Evolutionary conservation across 805 yeast species (phyloP).

Genomic region (Candida verbasci): DNA sequence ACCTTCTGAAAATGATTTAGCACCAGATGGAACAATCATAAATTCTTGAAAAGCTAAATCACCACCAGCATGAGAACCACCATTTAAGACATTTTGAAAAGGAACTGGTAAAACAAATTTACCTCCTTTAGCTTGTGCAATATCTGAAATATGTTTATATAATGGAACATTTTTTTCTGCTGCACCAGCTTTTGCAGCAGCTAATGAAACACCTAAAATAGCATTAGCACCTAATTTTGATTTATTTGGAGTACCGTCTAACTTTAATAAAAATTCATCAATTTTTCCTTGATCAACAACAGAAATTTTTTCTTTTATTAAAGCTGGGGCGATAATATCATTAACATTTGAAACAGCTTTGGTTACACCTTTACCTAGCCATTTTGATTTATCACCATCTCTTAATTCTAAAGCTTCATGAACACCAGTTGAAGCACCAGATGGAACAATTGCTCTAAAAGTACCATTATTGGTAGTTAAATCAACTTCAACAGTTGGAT

Average conservation of each 20-base stretch:
- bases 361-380: slow-evolving; percentile 98
- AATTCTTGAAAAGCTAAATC: slow-evolving; percentile 98
- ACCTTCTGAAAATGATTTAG: slow-evolving; percentile 89
- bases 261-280: slow-evolving; percentile 77
- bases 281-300: slow-evolving; percentile 81
- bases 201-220: slow-evolving; percentile 95
- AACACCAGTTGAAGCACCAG: slow-evolving; percentile 99
- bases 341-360: slow-evolving; percentile 97
- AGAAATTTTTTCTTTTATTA: slow-evolving; percentile 74
- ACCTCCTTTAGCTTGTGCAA: slow-evolving; percentile 65
- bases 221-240: slow-evolving; percentile 98
- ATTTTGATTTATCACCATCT: slow-evolving; percentile 95
- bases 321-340: slow-evolving; percentile 90
- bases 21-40: slow-evolving; percentile 97
- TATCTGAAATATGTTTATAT: slow-evolving; percentile 83
- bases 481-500: slow-evolving; percentile 99
- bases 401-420: slow-evolving; percentile 98
- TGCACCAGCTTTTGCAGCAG: slow-evolving; percentile 97
- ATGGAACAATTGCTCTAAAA: slow-evolving; percentile 97
- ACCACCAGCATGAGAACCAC: slow-evolving; percentile 99
- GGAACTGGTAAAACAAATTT: slow-evolving; percentile 98
- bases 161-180: slow-evolving; percentile 92
- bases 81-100: slow-evolving; percentile 97
- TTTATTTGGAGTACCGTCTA: slow-evolving; percentile 98
- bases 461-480: slow-evolving; percentile 86